Evolutionary conservation across 768 basidiomycete genomes (phyloP), one percentile per base, ranked within the genome.

Genomic region (Russula olivacea): DNA sequence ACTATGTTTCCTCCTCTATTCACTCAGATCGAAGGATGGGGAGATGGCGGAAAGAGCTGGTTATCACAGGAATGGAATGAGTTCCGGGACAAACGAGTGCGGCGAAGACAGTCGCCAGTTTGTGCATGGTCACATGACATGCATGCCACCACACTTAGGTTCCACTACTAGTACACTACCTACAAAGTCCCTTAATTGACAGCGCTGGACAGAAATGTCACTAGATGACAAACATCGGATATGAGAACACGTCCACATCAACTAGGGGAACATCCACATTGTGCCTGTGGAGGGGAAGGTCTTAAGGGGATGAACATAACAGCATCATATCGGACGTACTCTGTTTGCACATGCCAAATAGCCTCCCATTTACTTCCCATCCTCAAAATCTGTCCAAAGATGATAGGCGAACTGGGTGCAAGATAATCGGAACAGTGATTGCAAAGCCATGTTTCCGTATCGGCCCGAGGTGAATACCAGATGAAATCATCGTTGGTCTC

Each of bases 361-460:
- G 38, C 54, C 0, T 25, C 58, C 47, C 11, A 9, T 41, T 15
- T 59, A 8, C 3, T 12, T 12, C 57, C 62, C 15, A 15, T 6
- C 21, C 2, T n/a, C 21, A 28, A 2, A 53, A 9, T 1, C 17
- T 17, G 45, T 49, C 60, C 60, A 28, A 61, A 61, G 9, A 12
- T 25, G 3, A 17, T 2, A 11, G 11, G 23, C 15, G 10, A 4
- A 36, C 7, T 23, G 38, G 58, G 63, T 15, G 48, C 47, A 11
- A 60, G 53, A 51, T 64, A 51, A 40, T 56, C 54, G 28, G 47
- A 50, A 14, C 63, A 64, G 43, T 60, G 63, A 38, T 64, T 64
- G 54, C 63, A 64, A 51, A 64, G 63, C 63, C n/a, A 64, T 10
- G 48, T 50, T 23, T 51, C 50, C 10, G 25, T 11, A 51, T 19